Conservation (phyloP, 1,284 basidiomycete genomes). For the Trichosporon ovoides region DNA sequence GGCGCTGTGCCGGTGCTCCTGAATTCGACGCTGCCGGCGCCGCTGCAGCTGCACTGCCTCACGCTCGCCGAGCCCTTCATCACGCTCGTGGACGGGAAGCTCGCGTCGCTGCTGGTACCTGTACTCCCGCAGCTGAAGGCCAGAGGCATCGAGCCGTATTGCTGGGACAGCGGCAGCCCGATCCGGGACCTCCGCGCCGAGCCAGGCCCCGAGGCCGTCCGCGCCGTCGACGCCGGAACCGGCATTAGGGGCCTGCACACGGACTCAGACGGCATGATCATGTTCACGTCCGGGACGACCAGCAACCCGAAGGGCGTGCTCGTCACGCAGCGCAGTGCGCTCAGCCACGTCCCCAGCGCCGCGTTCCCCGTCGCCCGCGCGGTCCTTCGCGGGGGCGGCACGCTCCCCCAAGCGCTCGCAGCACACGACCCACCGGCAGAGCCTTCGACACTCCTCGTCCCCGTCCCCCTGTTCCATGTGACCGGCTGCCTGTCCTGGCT, state of each 20-base stretch:
- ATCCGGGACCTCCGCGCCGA: not conserved
- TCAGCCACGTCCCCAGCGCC: conserved; percentile 32
- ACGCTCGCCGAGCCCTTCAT: conserved; percentile 23
- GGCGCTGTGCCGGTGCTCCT: conserved; percentile 35
- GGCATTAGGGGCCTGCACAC: conserved; percentile 22
- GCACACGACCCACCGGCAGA: conserved; percentile 5
- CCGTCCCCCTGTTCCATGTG: conserved; percentile 45
- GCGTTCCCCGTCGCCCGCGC: conserved; percentile 32
- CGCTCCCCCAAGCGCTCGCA: conserved; percentile 14
- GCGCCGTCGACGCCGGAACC: not conserved
- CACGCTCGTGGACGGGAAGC: conserved; percentile 30
- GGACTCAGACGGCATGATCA: conserved; percentile 38
- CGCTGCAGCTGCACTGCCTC: conserved; percentile 24
- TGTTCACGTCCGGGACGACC: conserved; percentile 39
- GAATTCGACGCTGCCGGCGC: conserved; percentile 34
- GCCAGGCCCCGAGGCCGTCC: not conserved
- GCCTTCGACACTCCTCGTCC: conserved; percentile 29
- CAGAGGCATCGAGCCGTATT: not conserved
- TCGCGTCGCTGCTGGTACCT: not conserved
- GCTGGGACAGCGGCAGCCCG: not conserved
- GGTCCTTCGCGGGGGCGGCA: conserved; percentile 29
- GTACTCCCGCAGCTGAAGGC: not conserved
- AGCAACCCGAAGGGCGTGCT: conserved; percentile 38
- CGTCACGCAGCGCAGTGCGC: conserved; percentile 37
- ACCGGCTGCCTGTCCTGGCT: conserved; percentile 45